Percentiles rank a stretch among this genome's conserved stretches.
Evolutionary conservation across 2,329 filamentous ascomycete species (phyloP).

Genomic region (Cercospora sp.): DNA sequence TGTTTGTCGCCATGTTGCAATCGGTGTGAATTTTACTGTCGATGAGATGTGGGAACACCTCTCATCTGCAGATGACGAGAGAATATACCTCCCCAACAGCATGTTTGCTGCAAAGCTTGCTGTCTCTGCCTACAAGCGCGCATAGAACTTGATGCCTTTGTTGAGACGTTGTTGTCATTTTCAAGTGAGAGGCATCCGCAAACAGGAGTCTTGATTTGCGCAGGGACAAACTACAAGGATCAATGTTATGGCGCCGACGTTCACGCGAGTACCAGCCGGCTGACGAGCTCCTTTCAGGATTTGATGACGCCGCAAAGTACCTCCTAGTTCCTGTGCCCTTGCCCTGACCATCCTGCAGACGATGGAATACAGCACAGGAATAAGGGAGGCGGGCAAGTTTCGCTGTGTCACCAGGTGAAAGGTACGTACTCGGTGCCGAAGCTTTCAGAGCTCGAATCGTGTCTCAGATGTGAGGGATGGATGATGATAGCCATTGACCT

Average conservation of each 20-base stretch:
- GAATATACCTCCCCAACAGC: neutral
- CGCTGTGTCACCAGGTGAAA: neutral
- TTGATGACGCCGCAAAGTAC: neutral
- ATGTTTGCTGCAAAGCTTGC: neutral
- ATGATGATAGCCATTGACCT: neutral
- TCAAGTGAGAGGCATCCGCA: neutral
- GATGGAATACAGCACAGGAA: neutral
- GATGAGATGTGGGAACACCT: neutral
- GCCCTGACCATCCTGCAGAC: neutral
- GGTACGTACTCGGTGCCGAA: constrained; percentile 9
- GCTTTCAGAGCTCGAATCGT: neutral
- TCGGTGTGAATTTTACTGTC: neutral
- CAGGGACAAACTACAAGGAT: neutral
- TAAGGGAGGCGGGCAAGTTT: neutral
- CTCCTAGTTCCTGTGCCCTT: neutral
- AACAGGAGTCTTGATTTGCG: neutral
- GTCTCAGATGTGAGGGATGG: constrained; percentile 9
- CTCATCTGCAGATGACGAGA: neutral
- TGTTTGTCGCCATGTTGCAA: constrained; percentile 10
- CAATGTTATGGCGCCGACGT: neutral
- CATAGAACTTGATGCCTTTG: neutral
- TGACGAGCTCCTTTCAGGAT: neutral
- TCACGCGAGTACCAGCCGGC: neutral
- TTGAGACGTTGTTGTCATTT: neutral
- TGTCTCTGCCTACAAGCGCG: neutral